phyloP scores from a whole-genome alignment of 1,139 yeast genomes.

The Zygosaccharomyces pseudobailii region DNA sequence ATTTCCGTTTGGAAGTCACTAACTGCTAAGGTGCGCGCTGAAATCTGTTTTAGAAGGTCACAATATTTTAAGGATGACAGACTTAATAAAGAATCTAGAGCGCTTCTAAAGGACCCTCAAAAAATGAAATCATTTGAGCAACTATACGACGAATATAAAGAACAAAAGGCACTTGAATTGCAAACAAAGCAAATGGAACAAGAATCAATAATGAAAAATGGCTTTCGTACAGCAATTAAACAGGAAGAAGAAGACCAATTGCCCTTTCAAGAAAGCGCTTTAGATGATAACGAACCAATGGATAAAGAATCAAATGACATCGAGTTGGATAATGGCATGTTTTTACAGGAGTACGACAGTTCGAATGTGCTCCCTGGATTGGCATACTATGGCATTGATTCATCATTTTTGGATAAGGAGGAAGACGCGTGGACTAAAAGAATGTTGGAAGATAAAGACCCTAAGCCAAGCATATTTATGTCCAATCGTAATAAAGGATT shows the following conservation, averaged over 20 bases:
- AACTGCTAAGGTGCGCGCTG: constrained; percentile 75
- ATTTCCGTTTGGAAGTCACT: constrained; percentile 74
- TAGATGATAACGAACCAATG: constrained; percentile 16
- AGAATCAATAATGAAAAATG: constrained; percentile 34
- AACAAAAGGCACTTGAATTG: constrained; percentile 29
- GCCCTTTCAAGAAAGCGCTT: constrained; percentile 7
- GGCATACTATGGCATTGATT: constrained; percentile 49
- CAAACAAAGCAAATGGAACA: constrained; percentile 27
- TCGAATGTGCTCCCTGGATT: constrained; percentile 75
- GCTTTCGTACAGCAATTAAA: constrained; percentile 29
- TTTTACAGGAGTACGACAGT: constrained; percentile 78
- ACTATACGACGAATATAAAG: constrained; percentile 27
- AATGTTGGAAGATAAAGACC: constrained; percentile 33
- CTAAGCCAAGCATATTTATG: constrained; percentile 30
- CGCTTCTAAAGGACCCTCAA: constrained; percentile 55
- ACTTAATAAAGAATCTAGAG: constrained; percentile 63
- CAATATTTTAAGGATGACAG: constrained; percentile 54
- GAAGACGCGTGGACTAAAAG: constrained; percentile 46
- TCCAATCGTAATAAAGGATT: constrained; percentile 50
- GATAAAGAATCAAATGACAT: constrained; percentile 28
- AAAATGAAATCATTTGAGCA: constrained; percentile 47
- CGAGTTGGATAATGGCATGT: constrained; percentile 39
- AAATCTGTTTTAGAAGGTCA: constrained; percentile 65
- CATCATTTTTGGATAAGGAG: constrained; percentile 42
- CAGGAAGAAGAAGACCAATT: constrained; percentile 24